Evolutionary conservation across 148 eudicot genomes (phyloP), one percentile per base, ranked within the genome.

Genomic region (Nyssa sinensis): DNA sequence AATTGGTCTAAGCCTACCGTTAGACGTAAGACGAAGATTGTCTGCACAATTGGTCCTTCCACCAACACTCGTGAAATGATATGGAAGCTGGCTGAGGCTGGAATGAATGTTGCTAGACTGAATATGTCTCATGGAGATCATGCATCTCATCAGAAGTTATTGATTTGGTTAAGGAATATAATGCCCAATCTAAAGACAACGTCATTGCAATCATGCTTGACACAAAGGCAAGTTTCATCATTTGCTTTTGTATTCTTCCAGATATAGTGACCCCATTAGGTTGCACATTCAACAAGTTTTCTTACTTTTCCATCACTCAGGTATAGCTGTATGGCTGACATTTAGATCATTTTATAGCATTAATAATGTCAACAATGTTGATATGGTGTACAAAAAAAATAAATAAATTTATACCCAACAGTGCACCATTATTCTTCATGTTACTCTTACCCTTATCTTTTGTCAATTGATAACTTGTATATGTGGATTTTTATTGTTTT

Each of bases 91-190:
- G 97, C 99, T 51, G 98, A 95, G 86, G 96, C 94, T 78, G 98
- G 98, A 58, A 92, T 92, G 97, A 95, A 95, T 78, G 91, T 95
- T 59, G 98, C 98, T 69, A 92, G 98, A 11, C 27, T 95, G 72
- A 95, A 95, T 71, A 95, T 95, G 98, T 92, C 97, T 60, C 98
- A 95, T 69, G 98, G 98, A 81, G 98, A 95, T 76, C 98, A 95
- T 85, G 87, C 96, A 39, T 95, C 98, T 66, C 98, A 95, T 74
- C 91, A 92, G 82, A 90, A 81, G 96, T 91, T 71, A 89, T 95
- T 79, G 98, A 95, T 76, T 84, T 95, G 84, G 96, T 95, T 59
- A 95, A 95, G 76, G 98, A 95, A 70, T 95, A 95, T 68, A 95
- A 95, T 72, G 86, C 96, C 49, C 98, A 95, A 81, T 80, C 84